Evolutionary conservation across 208 protist species (phyloP).

Genomic region (Hexamita inflata): DNA sequence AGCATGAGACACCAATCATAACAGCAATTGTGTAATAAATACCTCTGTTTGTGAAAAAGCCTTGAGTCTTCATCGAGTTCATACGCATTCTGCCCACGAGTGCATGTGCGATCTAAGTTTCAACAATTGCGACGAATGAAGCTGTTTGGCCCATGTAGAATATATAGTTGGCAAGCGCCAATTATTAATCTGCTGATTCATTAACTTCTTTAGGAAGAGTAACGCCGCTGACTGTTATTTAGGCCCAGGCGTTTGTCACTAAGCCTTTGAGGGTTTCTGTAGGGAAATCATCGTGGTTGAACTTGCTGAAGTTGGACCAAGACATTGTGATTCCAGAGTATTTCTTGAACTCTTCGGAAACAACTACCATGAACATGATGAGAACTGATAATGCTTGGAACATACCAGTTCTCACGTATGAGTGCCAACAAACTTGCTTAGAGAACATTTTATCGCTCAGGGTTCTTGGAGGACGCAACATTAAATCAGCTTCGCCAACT

Average conservation of each 20-base stretch:
- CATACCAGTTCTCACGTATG: neutral
- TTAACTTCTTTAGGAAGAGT: no score
- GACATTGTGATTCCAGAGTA: no score
- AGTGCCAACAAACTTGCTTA: neutral
- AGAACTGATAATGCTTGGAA: neutral
- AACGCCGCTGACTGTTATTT: no score
- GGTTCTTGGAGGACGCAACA: neutral
- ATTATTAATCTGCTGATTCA: no score
- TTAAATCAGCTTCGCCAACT: neutral
- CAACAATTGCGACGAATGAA: neutral
- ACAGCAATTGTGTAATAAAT: no score
- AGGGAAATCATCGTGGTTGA: no score
- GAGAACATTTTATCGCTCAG: constrained; percentile 1
- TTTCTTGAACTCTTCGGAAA: no score
- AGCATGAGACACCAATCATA: neutral
- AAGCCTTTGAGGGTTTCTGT: no score
- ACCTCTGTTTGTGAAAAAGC: no score
- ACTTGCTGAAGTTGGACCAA: no score
- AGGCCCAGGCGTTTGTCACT: no score
- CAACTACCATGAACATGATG: neutral
- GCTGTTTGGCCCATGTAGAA: neutral
- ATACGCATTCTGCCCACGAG: neutral
- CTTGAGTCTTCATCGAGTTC: constrained; percentile 13
- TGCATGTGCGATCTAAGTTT: neutral
- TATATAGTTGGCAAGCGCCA: neutral